Base-by-base conservation (phyloP, 768 basidiomycete genomes). In the Hygrophorus russula region DNA sequence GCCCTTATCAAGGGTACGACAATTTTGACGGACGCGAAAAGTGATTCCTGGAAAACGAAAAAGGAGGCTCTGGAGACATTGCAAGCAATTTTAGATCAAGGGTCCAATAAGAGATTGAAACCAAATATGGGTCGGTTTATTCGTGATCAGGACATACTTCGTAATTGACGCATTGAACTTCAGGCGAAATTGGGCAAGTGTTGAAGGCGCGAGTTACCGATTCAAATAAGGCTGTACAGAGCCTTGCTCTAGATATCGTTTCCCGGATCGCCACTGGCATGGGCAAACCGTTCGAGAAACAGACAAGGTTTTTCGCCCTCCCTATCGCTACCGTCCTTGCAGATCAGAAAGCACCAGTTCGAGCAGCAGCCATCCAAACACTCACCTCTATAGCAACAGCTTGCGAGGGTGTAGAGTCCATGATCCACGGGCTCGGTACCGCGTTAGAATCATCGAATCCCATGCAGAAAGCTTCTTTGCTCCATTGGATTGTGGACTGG, bases 11-110 rank as follows among this genome's bases (percentile, higher is more conserved):
- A 82, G 49, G 83, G 83, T 17, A 89, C 89, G 0, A 78, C 80
- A 4, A 82, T 93, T 37, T 62, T 96, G 12, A 69, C 79, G 2
- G 89, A 91, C 53, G 71, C 82, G 8, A 92, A 89, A 65, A 94
- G 81, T 52, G 93, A 94, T 50, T 82, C 90, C 0, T 99, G 94
- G 94, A 98, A 98, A 66, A 79, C 77, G 1, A 83, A 93, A 64
- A 99, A 99, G 59, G 94, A 97, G 54, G 92, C 88, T 2, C 68
- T 98, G 46, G 96, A 98, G 59, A 67, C 69, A 0, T 60, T 98
- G 13, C 83, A 89, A 54, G 78, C 75, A 0, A 73, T 90, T 46
- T 64, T 99, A 28, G 93, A 98, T 55, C 84, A 91, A 62, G 87
- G 88, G 39, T 71, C 76, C 34, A 98, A 98, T 59, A 94, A 94